Evolutionary conservation across 805 yeast species (phyloP).

Genomic region (Wickerhamomyces hampshirensis): DNA sequence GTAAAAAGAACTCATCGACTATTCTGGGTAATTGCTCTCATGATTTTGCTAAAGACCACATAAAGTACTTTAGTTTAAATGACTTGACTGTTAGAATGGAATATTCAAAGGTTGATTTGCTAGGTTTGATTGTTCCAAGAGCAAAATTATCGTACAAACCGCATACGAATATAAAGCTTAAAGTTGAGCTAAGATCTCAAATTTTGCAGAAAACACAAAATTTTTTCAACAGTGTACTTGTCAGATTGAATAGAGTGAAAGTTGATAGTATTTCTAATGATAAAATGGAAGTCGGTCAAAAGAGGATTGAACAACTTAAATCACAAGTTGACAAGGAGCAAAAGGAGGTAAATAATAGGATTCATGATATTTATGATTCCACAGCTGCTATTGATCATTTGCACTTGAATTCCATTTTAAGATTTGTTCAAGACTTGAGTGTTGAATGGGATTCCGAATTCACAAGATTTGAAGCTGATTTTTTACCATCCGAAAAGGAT

Average conservation of each 20-base stretch:
- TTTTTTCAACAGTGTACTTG: conserved; percentile 70
- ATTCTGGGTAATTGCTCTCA: conserved; percentile 70
- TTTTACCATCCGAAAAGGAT: conserved; percentile 89
- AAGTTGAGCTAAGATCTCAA: conserved; percentile 53
- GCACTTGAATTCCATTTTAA: conserved; percentile 60
- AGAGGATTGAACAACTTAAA: conserved; percentile 54
- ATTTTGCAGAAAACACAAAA: conserved; percentile 47
- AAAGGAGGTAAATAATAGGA: conserved; percentile 35
- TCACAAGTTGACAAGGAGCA: conserved; percentile 48
- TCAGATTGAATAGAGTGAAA: conserved; percentile 72
- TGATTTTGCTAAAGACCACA: conserved; percentile 76
- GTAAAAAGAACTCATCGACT: conserved; percentile 45
- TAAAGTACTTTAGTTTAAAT: conserved; percentile 78
- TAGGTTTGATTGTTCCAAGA: conserved; percentile 76
- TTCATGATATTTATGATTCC: conserved; percentile 47
- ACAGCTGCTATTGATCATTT: conserved; percentile 63
- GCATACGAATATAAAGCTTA: conserved; percentile 60
- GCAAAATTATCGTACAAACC: conserved; percentile 69
- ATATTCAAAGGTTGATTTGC: conserved; percentile 66
- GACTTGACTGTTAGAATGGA: conserved; percentile 77
- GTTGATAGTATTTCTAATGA: conserved; percentile 67
- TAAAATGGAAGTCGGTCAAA: conserved; percentile 63
- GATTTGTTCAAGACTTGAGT: conserved; percentile 74
- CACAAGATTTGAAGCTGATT: conserved; percentile 69
- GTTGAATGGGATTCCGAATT: conserved; percentile 87